Percentiles rank a stretch among this genome's conserved stretches.
These are phyloP conservation scores for Immersiporthe knoxdaviesiana DNA, from an alignment of 2,329 filamentous ascomycete genomes.

Conservation along the genomic window DNA sequence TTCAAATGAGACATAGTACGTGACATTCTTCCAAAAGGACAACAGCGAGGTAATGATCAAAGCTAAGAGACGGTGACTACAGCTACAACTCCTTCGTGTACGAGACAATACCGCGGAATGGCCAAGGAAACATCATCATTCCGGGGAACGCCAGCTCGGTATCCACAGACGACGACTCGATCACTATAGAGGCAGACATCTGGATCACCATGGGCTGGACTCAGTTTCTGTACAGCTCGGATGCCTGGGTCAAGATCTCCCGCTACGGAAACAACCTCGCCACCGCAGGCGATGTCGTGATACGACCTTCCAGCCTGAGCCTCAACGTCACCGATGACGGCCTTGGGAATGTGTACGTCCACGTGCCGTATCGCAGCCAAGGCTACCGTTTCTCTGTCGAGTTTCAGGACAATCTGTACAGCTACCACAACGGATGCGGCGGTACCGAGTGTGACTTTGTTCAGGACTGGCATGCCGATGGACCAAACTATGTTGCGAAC, in stretches of 20 bases:
- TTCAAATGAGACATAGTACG: conserved; percentile 23
- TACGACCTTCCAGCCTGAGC: conserved; percentile 36
- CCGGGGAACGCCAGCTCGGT: conserved; percentile 32
- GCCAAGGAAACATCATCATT: conserved; percentile 38
- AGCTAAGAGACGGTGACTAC: neutral
- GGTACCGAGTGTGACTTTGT: conserved; percentile 17
- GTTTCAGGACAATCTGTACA: conserved; percentile 38
- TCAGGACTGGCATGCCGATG: conserved; percentile 29
- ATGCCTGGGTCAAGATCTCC: conserved; percentile 36
- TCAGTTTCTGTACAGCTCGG: conserved; percentile 36
- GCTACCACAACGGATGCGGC: conserved; percentile 31
- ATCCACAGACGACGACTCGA: conserved; percentile 35
- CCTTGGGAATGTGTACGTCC: conserved; percentile 34
- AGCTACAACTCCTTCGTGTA: conserved; percentile 40
- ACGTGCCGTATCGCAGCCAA: conserved; percentile 34
- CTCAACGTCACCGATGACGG: conserved; percentile 32
- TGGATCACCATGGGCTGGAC: conserved; percentile 42
- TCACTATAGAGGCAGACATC: conserved; percentile 38
- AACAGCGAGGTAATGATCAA: neutral
- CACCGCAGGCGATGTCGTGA: conserved; percentile 34
- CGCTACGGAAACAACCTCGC: conserved; percentile 29
- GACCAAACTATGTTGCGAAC: conserved; percentile 32
- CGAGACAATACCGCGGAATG: conserved; percentile 42
- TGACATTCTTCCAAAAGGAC: neutral
- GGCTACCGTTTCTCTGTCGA: conserved; percentile 40